Evolutionary conservation across 192 early-diverging fungal species (phyloP).

Genomic region (Dimargaris cristalligena): DNA sequence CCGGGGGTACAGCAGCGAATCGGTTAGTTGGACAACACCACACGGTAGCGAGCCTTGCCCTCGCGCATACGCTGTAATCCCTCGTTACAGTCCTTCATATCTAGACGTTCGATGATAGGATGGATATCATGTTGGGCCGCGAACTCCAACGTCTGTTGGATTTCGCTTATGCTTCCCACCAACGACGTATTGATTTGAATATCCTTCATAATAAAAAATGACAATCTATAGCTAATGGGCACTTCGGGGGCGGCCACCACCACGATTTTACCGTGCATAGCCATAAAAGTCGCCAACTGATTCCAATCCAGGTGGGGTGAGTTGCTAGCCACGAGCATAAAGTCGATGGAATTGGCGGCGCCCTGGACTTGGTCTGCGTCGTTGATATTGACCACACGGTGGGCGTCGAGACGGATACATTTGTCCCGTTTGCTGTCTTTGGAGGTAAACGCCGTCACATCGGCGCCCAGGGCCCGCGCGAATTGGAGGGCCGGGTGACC

Average conservation of each 20-base stretch:
- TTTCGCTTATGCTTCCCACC: conserved; percentile 37
- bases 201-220: conserved; percentile 27
- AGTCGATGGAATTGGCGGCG: conserved; percentile 16
- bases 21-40: conserved; percentile 46
- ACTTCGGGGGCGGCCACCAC: conserved; percentile 46
- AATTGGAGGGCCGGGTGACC: conserved; percentile 32
- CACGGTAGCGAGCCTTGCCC: conserved; percentile 48
- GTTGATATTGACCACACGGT: conserved; percentile 11
- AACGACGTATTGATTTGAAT: conserved; percentile 43
- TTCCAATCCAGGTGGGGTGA: conserved; percentile 25
- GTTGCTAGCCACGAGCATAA: conserved; percentile 20
- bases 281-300: conserved; percentile 28
- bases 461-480: neutral
- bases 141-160: conserved; percentile 49
- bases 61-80: conserved; percentile 39
- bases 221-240: conserved; percentile 25
- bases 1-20: neutral
- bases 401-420: neutral
- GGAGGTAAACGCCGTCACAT: neutral
- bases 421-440: neutral
- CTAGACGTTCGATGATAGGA: conserved; percentile 43
- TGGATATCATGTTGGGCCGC: conserved; percentile 42
- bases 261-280: conserved; percentile 40
- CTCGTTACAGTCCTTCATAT: conserved; percentile 41
- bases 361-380: conserved; percentile 18